Base-by-base conservation (phyloP, 2,329 filamentous ascomycete species). In the Dactylonectria estremocensis region DNA sequence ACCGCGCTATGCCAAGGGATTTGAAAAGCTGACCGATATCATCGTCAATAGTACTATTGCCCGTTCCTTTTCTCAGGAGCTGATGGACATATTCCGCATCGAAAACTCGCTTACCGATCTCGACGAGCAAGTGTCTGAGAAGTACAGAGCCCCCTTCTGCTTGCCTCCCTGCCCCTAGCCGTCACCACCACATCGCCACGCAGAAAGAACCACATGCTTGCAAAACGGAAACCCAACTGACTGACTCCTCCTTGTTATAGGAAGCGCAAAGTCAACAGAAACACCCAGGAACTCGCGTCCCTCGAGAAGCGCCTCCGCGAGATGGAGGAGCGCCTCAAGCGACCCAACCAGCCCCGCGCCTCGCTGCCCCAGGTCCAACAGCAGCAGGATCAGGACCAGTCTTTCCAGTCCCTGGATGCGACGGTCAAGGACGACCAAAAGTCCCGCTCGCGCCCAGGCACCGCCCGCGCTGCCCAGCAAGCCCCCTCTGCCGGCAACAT, bases 81-180 rank as follows among this genome's bases (percentile, higher is more conserved):
- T 98, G 68, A 93, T 95, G 85, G 92, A 94, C 79, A 92, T 97
- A 74, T 98, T 98, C 85, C 92, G 93, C 77, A 91, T 98, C 78
- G 93, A 96, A 74, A 92, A 91, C 81, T 92, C 91, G 74, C 79
- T 96, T 66, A 89, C 92, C 77, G 88, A 92, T 69, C 87, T 97
- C 40, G 90, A 93, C 77, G 87, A 92, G 79, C 89, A 92, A 73
- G 90, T 97, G 68, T 89, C 94, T 79, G 89, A 94, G 81, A 95
- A 95, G 95, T 98, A 85, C 78, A 91, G 83, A n/a, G n/a, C n/a
- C n/a, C 49, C 53, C 50, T 64, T 45, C 61, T 61, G 56, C 56
- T 45, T 54, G 46, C 61, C 33, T 64, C 24, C 33, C 31, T 22
- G 52, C 37, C 45, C 48, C 49, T 37, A 48, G 59, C 59, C 50